phyloP scores from a whole-genome alignment of 306 rosid genomes.

The Trichosanthes truncata region DNA sequence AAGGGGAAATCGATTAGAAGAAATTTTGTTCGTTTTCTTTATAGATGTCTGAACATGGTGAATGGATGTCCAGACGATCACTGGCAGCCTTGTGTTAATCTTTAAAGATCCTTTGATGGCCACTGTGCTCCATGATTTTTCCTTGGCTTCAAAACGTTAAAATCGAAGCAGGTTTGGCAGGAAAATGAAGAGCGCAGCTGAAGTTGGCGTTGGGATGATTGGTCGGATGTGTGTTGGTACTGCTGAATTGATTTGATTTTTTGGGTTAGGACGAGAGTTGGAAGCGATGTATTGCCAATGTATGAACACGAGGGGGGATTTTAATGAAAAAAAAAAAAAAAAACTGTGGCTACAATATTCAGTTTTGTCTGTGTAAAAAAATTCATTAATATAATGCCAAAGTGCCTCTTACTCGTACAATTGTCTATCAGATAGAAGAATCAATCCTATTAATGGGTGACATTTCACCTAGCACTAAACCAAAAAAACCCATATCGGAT shows the following conservation, averaged over 20 bases:
- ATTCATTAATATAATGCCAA: neutral
- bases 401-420: neutral
- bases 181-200: constrained; percentile 13
- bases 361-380: constrained; percentile 8
- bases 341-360: neutral
- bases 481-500: neutral
- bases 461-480: neutral
- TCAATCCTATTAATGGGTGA: no score
- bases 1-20: constrained; percentile 61
- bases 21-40: neutral
- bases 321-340: neutral
- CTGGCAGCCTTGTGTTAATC: neutral
- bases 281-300: neutral
- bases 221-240: neutral
- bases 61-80: neutral
- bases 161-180: neutral
- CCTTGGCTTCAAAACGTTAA: constrained; percentile 3
- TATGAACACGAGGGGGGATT: neutral
- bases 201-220: neutral
- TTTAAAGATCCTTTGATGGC: neutral
- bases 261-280: constrained; percentile 1
- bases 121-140: constrained; percentile 12
- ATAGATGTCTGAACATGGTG: neutral
- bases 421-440: neutral
- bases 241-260: constrained; percentile 7